A percentile compares a stretch with the other conserved stretches of the same genome.
These are phyloP conservation scores for Botrytis fragariae DNA, from an alignment of 2,329 filamentous ascomycete species.

Conservation along the genomic window DNA sequence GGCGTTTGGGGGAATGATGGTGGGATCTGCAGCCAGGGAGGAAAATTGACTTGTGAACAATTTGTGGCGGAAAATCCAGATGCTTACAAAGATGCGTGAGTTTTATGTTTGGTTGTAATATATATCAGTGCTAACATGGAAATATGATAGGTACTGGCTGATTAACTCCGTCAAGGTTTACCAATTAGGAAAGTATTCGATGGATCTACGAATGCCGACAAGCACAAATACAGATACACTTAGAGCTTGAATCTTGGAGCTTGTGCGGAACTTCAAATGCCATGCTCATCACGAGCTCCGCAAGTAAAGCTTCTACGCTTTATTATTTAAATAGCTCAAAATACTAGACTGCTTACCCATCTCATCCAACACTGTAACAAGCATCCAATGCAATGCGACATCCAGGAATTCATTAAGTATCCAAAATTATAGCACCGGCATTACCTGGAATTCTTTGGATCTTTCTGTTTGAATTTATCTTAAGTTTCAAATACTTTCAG, in stretches of 20 bases:
- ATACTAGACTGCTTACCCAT: not conserved
- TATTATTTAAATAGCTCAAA: not conserved
- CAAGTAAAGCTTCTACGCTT: not conserved
- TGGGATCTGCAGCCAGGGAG: conserved; percentile 51
- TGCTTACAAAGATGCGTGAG: conserved; percentile 67
- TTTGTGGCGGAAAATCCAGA: conserved; percentile 70
- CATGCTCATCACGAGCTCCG: too few relatives aligned
- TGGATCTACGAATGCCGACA: not conserved
- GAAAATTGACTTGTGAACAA: conserved; percentile 54
- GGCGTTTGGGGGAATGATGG: conserved; percentile 47
- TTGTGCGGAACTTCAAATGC: accelerated
- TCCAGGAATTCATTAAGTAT: too few relatives aligned
- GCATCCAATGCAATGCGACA: not conserved
- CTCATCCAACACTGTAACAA: not conserved
- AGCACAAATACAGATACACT: not conserved
- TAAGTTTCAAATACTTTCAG: too few relatives aligned
- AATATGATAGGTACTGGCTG: conserved; percentile 7
- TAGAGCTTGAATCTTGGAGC: not conserved
- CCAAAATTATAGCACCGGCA: too few relatives aligned
- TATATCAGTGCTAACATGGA: accelerated
- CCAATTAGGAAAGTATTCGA: not conserved
- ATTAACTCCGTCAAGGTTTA: conserved; percentile 17
- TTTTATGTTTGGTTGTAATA: not conserved
- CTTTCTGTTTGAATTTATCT: too few relatives aligned
- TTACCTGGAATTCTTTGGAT: too few relatives aligned